These are phyloP conservation scores for Volvox carteri DNA, from an alignment of 163 green algal genomes.

Conservation along the genomic window DNA sequence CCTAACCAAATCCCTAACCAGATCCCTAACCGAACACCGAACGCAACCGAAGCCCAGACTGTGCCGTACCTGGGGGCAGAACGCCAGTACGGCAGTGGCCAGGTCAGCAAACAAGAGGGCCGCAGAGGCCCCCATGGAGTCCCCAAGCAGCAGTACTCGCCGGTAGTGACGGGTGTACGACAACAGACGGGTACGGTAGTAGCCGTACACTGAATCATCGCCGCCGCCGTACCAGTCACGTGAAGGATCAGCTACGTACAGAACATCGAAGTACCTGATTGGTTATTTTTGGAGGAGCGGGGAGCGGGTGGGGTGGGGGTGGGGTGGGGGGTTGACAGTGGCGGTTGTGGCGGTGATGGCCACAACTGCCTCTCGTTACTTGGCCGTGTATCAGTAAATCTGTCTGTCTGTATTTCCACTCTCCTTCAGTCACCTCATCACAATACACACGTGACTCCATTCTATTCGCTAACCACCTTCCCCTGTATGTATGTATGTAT, in stretches of 20 bases:
- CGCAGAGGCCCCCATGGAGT: conserved; percentile 93
- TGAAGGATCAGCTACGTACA: conserved; percentile 92
- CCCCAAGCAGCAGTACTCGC: conserved; percentile 87
- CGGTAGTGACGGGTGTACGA: conserved; percentile 72
- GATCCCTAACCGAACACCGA: too few species aligned
- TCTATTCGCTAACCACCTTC: too few species aligned
- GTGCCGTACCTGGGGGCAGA: conserved; percentile 90
- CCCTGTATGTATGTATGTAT: too few species aligned
- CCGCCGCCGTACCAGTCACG: conserved; percentile 87
- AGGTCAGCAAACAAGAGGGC: conserved; percentile 86
- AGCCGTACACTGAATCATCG: conserved; percentile 12
- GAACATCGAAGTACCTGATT: conserved; percentile 86
- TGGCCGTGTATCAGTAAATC: too few species aligned
- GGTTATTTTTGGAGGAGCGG: not conserved
- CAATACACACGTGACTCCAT: too few species aligned
- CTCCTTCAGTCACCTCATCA: too few species aligned
- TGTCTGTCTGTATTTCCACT: too few species aligned
- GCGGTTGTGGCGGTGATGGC: too few species aligned
- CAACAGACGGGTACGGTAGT: conserved; percentile 53
- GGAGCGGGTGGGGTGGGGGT: not conserved
- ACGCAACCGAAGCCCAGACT: not conserved
- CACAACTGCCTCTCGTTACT: too few species aligned
- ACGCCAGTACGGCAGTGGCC: conserved; percentile 88
- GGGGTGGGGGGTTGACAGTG: too few species aligned
- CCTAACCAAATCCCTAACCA: too few species aligned